Evolutionary conservation across 148 eudicot species (phyloP), one percentile per base, ranked within the genome.

Genomic region (Cornus suecica): DNA sequence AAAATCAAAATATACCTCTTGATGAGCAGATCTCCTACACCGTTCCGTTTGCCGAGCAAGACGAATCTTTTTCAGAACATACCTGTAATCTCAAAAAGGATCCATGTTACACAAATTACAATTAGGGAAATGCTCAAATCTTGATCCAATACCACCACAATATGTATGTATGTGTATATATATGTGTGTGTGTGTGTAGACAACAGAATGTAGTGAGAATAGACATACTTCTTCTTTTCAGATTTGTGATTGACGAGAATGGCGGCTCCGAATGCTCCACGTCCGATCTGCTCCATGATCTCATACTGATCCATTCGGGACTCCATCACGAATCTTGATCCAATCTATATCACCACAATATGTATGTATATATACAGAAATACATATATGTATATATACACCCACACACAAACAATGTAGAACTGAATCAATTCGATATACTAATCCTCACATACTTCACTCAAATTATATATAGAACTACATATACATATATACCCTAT

Each of bases 231-330:
- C 74, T 88, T 86, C 87, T 85, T 93, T 79, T 95, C 99, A n/a
- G 78, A 48, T 78, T 88, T 93, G 86, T 95, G 97, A 90, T 89
- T 79, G 23, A 95, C 99, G 48, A 95, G 92, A 74, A 95, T 95
- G 74, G 99, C 99, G 26, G 99, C 99, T 5, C 99, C 98, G 65
- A 95, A 95, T 48, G 99, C 99, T 41, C 99, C 98, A 18, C 99
- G 89, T 0, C 99, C 99, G 85, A 95, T 93, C 80, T 93, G 99
- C 89, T 95, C 99, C 97, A 95, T 95, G 79, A 92, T 88, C 85
- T 95, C 98, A 69, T 95, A 95, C 54, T 95, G 99, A 82, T 95
- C 99, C 99, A 95, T 95, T 68, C 84, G 85, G 65, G 97, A 95
- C 77, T 90, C 97, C 92, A 90, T 94, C 92, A 90, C 92, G 54